Evolutionary conservation across 306 rosid genomes (phyloP).

Genomic region (cucumber (Cucumis sativus)): DNA sequence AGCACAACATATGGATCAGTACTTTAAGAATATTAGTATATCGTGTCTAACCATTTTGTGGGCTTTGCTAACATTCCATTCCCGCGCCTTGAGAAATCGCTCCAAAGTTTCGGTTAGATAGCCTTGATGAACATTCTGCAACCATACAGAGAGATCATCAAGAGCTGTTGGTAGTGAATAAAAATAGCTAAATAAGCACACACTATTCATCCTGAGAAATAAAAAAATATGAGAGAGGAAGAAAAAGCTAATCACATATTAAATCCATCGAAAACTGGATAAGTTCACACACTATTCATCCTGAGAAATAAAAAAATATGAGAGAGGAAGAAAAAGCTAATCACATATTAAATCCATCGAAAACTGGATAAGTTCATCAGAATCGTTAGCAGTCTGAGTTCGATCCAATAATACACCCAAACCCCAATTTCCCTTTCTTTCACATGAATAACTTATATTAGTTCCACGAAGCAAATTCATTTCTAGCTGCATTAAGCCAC

Average conservation of each 20-base stretch:
- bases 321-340: background rate
- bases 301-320: background rate
- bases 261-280: background rate
- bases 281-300: background rate
- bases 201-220: background rate
- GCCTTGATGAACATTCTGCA: slow-evolving; percentile 91
- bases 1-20: background rate
- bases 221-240: background rate
- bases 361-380: background rate
- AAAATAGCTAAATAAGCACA: background rate
- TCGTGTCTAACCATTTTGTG: slow-evolving; percentile 64
- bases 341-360: background rate
- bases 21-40: background rate
- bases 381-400: background rate
- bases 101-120: slow-evolving; percentile 39
- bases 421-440: background rate
- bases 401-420: background rate
- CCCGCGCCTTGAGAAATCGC: slow-evolving; percentile 97
- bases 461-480: background rate
- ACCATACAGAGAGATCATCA: slow-evolving; percentile 1
- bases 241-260: background rate
- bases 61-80: slow-evolving; percentile 70
- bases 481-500: too few relatives aligned
- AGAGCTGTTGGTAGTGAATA: background rate
- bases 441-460: background rate